Evolutionary conservation across 176 grass and related monocot species (phyloP), one percentile per base, ranked within the genome.

Genomic region (Triticum dicoccoides): DNA sequence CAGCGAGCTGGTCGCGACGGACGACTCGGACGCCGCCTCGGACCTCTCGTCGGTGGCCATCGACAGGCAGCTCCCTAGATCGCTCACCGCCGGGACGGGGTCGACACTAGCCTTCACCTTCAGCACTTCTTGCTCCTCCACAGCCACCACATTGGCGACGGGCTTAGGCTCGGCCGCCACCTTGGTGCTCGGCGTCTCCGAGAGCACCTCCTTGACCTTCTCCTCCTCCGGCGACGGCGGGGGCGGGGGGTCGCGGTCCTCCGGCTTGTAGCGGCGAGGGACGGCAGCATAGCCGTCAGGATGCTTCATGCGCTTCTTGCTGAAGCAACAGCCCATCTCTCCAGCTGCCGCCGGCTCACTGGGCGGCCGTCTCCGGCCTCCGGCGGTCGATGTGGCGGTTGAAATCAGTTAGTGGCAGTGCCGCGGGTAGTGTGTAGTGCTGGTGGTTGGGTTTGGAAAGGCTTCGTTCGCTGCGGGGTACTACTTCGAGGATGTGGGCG

Each of bases 201-300:
- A 95, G 45, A 95, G 88, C 70, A 98, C 96, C 84, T 98, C 96
- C 86, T 98, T 98, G 23, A 98, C 96, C 37, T 87, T 94, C 90
- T 98, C 96, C 86, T 92, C 96, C 84, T 88, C 96, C 78, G 88
- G 83, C 3, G 89, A 83, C 61, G 88, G 89, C 65, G 87, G 90
- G 0, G 85, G 58, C 7, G 85, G 87, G 44, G 83, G 88, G 65
- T 85, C 79, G 56, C 87, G 67, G 80, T 85, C 49, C 54, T 85
- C 91, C 71, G 42, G 47, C 63, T 45, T 73, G 71, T 82, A 66
- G 14, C 73, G 66, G 44, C 69, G 47, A 11, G 49, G 8, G 58
- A 64, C 17, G 3, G 14, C 17, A 8, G 35, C 27, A 3, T 51
- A 27, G 2, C 82, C 54, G 13, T 6, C 45, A 0, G 56, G 42